Conservation (phyloP, 805 yeast species). For the Ogataea dorogensis region DNA sequence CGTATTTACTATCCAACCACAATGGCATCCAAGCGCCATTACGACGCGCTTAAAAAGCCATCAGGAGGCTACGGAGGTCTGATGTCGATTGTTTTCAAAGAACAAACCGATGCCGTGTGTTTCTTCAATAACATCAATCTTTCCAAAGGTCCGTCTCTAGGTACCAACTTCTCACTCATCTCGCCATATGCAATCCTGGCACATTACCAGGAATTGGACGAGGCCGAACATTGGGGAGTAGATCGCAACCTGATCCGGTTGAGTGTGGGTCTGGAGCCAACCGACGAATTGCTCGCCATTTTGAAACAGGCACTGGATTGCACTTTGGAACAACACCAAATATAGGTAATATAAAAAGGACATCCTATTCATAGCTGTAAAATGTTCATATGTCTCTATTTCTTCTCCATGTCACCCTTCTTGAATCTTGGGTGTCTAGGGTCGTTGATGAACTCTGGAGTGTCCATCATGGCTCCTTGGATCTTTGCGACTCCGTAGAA, state of each 20-base stretch:
- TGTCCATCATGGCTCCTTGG: conserved; percentile 64
- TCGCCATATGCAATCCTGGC: conserved; percentile 90
- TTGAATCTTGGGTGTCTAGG: conserved; percentile 94
- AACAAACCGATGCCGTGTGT: conserved; percentile 60
- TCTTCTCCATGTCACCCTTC: conserved; percentile 34
- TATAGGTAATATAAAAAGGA: conserved; percentile 11
- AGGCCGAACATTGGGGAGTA: conserved; percentile 78
- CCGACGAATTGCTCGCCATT: conserved; percentile 49
- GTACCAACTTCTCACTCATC: conserved; percentile 84
- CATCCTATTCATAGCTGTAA: conserved; percentile 14
- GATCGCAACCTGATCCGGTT: conserved; percentile 75
- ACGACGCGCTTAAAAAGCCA: conserved; percentile 65
- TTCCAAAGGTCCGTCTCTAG: conserved; percentile 88
- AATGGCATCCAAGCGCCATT: conserved; percentile 54
- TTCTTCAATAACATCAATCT: conserved; percentile 70
- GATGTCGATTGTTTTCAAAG: conserved; percentile 67
- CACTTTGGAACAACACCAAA: conserved; percentile 39
- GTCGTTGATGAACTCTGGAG: conserved; percentile 84
- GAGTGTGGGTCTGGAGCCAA: conserved; percentile 82
- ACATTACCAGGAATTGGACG: conserved; percentile 78
- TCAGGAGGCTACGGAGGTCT: conserved; percentile 90
- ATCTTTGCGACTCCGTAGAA: conserved; percentile 70
- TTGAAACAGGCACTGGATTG: conserved; percentile 52
- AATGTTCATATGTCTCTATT: conserved; percentile 21
- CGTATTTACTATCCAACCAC: conserved; percentile 71